phyloP scores from a whole-genome alignment of 306 rosid genomes.

The Rubus idaeus region DNA sequence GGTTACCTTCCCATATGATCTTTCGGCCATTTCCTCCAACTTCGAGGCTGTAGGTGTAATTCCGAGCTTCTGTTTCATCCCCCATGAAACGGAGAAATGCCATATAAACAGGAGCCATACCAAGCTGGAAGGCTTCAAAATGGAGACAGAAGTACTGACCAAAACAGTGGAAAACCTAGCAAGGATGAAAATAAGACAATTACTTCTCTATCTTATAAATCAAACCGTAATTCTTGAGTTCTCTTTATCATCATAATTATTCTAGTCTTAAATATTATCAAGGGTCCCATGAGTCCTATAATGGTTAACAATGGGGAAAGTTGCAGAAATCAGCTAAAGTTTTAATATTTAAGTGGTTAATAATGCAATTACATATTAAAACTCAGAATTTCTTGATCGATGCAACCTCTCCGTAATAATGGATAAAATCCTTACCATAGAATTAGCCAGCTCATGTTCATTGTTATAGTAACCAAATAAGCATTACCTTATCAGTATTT shows the following conservation, averaged over 20 bases:
- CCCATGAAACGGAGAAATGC: conserved; percentile 83
- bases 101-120: conserved; percentile 76
- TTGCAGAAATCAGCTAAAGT: not conserved
- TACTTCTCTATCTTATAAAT: conserved; percentile 18
- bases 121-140: conserved; percentile 83
- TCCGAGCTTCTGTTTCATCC: conserved; percentile 59
- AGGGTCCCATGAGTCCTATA: not conserved
- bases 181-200: conserved; percentile 14
- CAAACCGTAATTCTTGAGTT: conserved; percentile 8
- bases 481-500: not conserved
- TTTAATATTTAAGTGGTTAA: not conserved
- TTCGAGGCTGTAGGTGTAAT: conserved; percentile 73
- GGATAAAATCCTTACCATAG: not conserved
- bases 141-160: conserved; percentile 80
- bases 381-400: not conserved
- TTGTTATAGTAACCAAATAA: not conserved
- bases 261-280: not conserved
- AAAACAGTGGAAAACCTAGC: conserved; percentile 74
- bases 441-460: not conserved
- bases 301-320: not conserved
- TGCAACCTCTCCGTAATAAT: conserved; percentile 4
- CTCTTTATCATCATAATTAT: too few relatives aligned
- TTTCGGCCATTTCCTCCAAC: conserved; percentile 75
- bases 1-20: conserved; percentile 66
- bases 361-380: not conserved